These are phyloP conservation scores for Mycena indigotica DNA, from an alignment of 768 basidiomycete genomes.

Conservation along the genomic window DNA sequence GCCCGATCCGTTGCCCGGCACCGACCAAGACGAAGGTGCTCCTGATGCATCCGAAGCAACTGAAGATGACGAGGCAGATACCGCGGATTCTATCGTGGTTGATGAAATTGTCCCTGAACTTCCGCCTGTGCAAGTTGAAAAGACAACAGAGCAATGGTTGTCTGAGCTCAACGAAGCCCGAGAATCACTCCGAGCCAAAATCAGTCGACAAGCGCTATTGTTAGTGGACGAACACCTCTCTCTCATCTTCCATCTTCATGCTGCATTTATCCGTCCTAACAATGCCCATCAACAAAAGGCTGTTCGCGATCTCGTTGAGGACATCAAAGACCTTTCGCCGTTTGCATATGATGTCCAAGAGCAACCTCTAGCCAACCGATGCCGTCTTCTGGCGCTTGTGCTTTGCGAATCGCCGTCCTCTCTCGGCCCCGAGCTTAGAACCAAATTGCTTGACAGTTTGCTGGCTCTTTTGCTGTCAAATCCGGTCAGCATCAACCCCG, in stretches of 20 bases:
- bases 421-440: conserved; percentile 53
- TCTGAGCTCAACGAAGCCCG: conserved; percentile 67
- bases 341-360: conserved; percentile 70
- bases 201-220: conserved; percentile 70
- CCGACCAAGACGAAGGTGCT: conserved; percentile 19
- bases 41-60: conserved; percentile 9
- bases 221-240: conserved; percentile 87
- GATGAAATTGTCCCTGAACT: not conserved
- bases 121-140: conserved; percentile 33
- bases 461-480: conserved; percentile 67
- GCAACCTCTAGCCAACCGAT: conserved; percentile 76
- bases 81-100: conserved; percentile 11
- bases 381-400: conserved; percentile 83
- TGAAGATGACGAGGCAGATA: not conserved
- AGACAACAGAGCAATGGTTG: conserved; percentile 63
- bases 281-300: conserved; percentile 64
- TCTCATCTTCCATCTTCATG: conserved; percentile 86
- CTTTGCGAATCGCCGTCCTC: conserved; percentile 73
- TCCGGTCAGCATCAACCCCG: conserved; percentile 49
- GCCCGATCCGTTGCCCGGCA: conserved; percentile 60
- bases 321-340: conserved; percentile 70
- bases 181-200: conserved; percentile 60
- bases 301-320: conserved; percentile 72
- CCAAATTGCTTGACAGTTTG: conserved; percentile 65
- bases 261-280: conserved; percentile 71